Percentiles rank a stretch among this genome's conserved stretches.
Conservation (phyloP, 1,284 basidiomycete genomes). For the Anthracocystis panici-leucophaei region DNA sequence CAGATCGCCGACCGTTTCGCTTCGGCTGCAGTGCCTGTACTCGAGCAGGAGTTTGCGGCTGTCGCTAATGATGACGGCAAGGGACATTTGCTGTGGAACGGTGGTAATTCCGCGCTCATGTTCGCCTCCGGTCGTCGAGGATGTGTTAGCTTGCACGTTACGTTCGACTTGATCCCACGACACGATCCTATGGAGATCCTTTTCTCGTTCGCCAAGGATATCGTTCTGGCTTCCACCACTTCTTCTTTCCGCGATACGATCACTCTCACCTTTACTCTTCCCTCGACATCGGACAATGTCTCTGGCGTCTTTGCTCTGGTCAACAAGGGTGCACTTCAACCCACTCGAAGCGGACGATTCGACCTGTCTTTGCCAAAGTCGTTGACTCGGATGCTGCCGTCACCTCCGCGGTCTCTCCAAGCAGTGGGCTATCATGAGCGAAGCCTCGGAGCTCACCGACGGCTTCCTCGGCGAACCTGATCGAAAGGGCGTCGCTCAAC, state of each 20-base stretch:
- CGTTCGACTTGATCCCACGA: slow-evolving; percentile 53
- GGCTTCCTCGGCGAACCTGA: slow-evolving; percentile 63
- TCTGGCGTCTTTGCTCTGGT: slow-evolving; percentile 64
- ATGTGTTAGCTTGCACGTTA: slow-evolving; percentile 58
- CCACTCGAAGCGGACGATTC: slow-evolving; percentile 57
- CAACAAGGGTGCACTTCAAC: slow-evolving; percentile 59
- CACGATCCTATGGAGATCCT: slow-evolving; percentile 61
- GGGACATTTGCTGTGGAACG: slow-evolving; percentile 62
- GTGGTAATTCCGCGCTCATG: slow-evolving; percentile 59
- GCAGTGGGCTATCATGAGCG: slow-evolving; percentile 64
- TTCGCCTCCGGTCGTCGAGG: slow-evolving; percentile 66
- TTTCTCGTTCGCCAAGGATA: slow-evolving; percentile 48
- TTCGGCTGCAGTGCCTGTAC: slow-evolving; percentile 35
- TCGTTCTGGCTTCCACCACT: slow-evolving; percentile 40
- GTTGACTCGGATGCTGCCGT: slow-evolving; percentile 51
- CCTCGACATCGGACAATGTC: slow-evolving; percentile 46
- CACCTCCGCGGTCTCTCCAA: slow-evolving; percentile 55
- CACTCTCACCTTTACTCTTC: slow-evolving; percentile 60
- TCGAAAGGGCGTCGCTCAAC: slow-evolving; percentile 58
- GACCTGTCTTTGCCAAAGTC: slow-evolving; percentile 64
- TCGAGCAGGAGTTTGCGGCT: slow-evolving; percentile 58
- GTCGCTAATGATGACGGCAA: slow-evolving; percentile 53
- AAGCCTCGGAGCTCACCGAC: slow-evolving; percentile 64
- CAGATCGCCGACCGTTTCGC: slow-evolving; percentile 47
- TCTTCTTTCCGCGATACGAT: slow-evolving; percentile 54